Evolutionary conservation across 73 alveolate genomes (phyloP), one percentile per base, ranked within the genome.

Genomic region (Paraurostyla sp.): DNA sequence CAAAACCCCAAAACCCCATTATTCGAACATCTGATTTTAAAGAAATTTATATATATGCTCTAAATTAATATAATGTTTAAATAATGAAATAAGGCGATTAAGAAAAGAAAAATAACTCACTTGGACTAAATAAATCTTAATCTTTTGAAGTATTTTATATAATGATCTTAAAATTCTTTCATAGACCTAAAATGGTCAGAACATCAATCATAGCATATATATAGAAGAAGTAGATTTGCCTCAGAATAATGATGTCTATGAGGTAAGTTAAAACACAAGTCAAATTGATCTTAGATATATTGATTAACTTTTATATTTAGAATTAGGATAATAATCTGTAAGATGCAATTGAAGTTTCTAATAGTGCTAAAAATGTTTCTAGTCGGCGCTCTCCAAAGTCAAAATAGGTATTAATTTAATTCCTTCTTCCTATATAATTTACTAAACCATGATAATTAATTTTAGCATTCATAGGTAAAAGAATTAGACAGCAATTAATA

Each of bases 1-100:
- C n/a, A n/a, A n/a, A n/a, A n/a, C n/a, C n/a, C n/a, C n/a, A n/a
- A n/a, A n/a, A n/a, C n/a, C n/a, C n/a, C n/a, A n/a, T n/a, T n/a
- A n/a, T n/a, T n/a, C n/a, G n/a, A n/a, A n/a, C n/a, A n/a, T n/a
- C n/a, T n/a, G n/a, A n/a, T n/a, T n/a, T n/a, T n/a, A n/a, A n/a
- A n/a, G n/a, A n/a, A n/a, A n/a, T n/a, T n/a, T n/a, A n/a, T n/a
- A n/a, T n/a, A n/a, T n/a, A n/a, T n/a, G n/a, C 42, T 38, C 82
- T 38, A 40, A 65, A 36, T 38, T 65, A 38, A 15, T 65, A 65
- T 65, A 65, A 65, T 65, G 82, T 65, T 65, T 65, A 65, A 65
- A 65, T 65, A 65, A 65, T 65, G 82, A 65, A 65, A 65, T 65
- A 65, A 65, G 82, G 82, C 82, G 82, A 65, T 65, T 65, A 65